Conservation (phyloP, 2,329 filamentous ascomycete genomes). For the Fusarium sp. region DNA sequence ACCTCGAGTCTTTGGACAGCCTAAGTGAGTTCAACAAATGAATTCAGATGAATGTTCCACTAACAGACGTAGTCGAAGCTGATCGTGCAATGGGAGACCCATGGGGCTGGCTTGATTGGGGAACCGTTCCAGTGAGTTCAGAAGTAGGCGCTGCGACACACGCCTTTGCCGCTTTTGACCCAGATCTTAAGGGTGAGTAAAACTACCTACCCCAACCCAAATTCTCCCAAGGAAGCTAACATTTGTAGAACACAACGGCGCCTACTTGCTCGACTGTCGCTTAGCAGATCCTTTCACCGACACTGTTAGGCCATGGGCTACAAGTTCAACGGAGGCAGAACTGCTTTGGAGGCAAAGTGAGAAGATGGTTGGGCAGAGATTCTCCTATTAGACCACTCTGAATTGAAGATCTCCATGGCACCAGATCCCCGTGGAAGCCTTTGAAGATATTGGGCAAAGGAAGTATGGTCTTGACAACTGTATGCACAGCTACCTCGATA, state of each 20-base stretch:
- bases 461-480: too few relatives aligned
- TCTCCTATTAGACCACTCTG: not conserved
- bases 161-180: constrained; percentile 34
- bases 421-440: too few relatives aligned
- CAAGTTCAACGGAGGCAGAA: constrained; percentile 23
- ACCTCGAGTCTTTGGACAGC: not conserved
- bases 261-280: constrained; percentile 18
- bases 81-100: constrained; percentile 20
- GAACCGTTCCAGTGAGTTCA: not conserved
- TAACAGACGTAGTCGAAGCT: constrained; percentile 5
- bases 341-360: constrained; percentile 34
- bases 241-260: constrained; percentile 23
- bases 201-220: fast-evolving
- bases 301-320: constrained; percentile 31
- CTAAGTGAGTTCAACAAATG: not conserved
- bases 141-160: constrained; percentile 33
- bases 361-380: constrained; percentile 29
- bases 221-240: fast-evolving
- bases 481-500: too few relatives aligned
- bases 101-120: constrained; percentile 23
- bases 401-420: too few relatives aligned
- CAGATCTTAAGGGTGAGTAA: constrained; percentile 2
- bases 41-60: fast-evolving
- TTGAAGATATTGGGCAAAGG: too few relatives aligned
- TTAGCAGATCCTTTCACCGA: constrained; percentile 22